phyloP scores from a whole-genome alignment of 495 filamentous ascomycete species.

The Aspergillus ostianus region DNA sequence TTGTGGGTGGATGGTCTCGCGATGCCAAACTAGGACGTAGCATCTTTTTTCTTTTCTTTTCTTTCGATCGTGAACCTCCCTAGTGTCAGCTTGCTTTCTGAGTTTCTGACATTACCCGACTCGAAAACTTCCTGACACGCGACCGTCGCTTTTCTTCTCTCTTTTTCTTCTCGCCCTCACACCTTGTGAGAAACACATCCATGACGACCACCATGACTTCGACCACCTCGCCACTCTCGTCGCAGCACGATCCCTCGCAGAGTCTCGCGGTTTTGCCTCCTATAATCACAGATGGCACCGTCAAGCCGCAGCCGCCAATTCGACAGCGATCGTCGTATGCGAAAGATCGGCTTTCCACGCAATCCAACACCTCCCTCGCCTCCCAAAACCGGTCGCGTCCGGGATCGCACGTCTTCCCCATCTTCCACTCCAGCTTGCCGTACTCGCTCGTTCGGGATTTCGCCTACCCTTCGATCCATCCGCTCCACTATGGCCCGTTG shows the following conservation, averaged over 20 bases:
- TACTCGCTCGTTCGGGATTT: slow-evolving; percentile 94
- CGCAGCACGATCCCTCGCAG: slow-evolving; percentile 29
- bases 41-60: slow-evolving; percentile 19
- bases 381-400: slow-evolving; percentile 65
- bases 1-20: slow-evolving; percentile 32
- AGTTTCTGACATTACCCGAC: slow-evolving; percentile 8
- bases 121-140: slow-evolving; percentile 14
- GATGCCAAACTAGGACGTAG: slow-evolving; percentile 41
- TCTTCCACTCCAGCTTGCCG: slow-evolving; percentile 83
- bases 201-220: slow-evolving; percentile 59
- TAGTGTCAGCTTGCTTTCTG: slow-evolving; percentile 11
- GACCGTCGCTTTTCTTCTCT: slow-evolving; percentile 6
- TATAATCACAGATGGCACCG: slow-evolving; percentile 37
- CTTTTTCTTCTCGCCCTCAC: neutral
- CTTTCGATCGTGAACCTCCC: slow-evolving; percentile 20
- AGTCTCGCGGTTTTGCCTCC: slow-evolving; percentile 44
- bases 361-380: slow-evolving; percentile 57
- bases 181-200: neutral
- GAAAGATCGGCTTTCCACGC: slow-evolving; percentile 71
- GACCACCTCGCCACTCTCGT: slow-evolving; percentile 56
- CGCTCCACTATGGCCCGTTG: slow-evolving; percentile 85
- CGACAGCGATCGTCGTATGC: slow-evolving; percentile 66
- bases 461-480: slow-evolving; percentile 80
- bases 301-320: slow-evolving; percentile 41
- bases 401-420: slow-evolving; percentile 70